Evolutionary conservation across 163 green algal genomes (phyloP), one percentile per base, ranked within the genome.

Genomic region (Dunaliella salina): DNA sequence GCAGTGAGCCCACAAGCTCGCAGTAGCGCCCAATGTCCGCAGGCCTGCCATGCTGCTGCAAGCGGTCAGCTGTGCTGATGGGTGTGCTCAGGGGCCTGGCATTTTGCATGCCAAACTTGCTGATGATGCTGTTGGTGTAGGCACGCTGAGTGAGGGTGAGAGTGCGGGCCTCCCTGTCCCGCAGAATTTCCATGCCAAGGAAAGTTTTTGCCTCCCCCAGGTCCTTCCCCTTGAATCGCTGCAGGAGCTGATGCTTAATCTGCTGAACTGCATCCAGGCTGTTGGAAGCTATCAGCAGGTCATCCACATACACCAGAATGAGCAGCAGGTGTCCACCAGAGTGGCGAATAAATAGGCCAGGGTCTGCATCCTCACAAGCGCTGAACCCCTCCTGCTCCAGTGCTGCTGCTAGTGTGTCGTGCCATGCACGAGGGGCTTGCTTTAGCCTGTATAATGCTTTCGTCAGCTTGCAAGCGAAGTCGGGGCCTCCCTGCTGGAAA

Each of bases 361-460:
- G 80, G 18, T 88, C 80, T 34, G 93, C 91, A 29, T 82, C 87
- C 0, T 80, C 46, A 0, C 87, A 89, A 5, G 81, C 57, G 1
- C 35, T 75, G 72, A 90, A 91, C 15, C 86, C 88, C 72, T 91
- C 34, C 0, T 30, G n/a, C 33, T 87, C 81, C 71, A 93, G 80
- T 75, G 86, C 85, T 0, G 15, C 30, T 34, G 84, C 85, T 0
- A 94, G 83, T 12, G 81, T 87, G 22, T 46, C 29, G 79, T 94
- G 85, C 91, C 91, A 94, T 0, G 85, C 87, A 4, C 90, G 71
- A 0, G 90, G 63, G 35, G 92, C 90, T 78, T 93, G 90, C 34
- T 89, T 88, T 0, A 94, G 84, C 0, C 92, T 90, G 78, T 94
- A 94, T 1, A 94, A 33, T 12, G 80, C 35, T 17, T 72, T 71